Base-by-base conservation (phyloP, 139 green algal genomes). In the Tetradesmus obliquus region DNA sequence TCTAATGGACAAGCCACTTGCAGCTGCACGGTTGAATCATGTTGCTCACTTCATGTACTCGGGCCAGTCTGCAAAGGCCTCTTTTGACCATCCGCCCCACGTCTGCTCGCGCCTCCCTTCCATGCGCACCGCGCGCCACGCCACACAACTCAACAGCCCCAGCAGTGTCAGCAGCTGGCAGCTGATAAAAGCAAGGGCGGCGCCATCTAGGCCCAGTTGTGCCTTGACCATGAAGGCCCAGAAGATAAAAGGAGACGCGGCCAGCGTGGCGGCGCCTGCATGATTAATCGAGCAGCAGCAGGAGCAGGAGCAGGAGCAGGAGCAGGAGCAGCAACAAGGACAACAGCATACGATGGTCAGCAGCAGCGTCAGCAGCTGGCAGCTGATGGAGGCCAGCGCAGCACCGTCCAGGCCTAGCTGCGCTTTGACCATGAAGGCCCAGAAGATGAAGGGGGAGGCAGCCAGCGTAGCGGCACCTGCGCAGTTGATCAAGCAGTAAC, bases 381-480 rank as follows among this genome's bases (percentile, higher is more conserved):
- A 93, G 9, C 86, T 54, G 19, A 95, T 76, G 66, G 94, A 93
- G 0, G 96, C 96, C 55, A 91, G n/a, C 17, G 95, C 96, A 17
- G 96, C 96, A 32, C 96, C 96, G 53, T 96, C 94, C 32, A 97
- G 83, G 15, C 96, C 96, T 89, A 91, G 55, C 2, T 71, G 22
- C 57, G 89, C 17, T 2, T 88, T 62, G 51, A 92, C 86, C 12
- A 97, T 85, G 5, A 97, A 71, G n/a, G 93, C 32, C 82, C 82
- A 92, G 72, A 92, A 92, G 55, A 79, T 54, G 1, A 92, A 51
- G 7, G 89, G 89, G 12, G 89, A 88, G 15, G 71, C 82, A 12
- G 20, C 88, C 8, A 86, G 66, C 7, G 80, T 74, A 4, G 82
- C 58, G 4, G 80, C 88, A 69, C 57, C 57, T 66, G 57, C 57